Conservation (phyloP, 176 grass and related monocot species). For the Zoysia japonica region DNA sequence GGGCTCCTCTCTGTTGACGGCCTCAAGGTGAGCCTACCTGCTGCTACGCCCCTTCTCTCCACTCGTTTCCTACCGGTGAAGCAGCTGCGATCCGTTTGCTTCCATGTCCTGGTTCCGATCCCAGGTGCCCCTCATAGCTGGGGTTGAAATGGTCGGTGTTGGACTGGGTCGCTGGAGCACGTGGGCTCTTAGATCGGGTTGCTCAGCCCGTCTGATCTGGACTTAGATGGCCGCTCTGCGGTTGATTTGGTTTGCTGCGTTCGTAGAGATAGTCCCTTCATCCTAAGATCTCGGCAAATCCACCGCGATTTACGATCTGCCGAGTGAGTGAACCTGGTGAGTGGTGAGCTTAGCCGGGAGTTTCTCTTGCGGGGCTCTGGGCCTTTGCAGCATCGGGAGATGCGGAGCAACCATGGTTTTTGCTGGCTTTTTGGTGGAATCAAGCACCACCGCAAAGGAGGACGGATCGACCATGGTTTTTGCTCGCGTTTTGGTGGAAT, state of each 20-base stretch:
- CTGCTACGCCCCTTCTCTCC: background rate
- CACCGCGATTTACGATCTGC: background rate
- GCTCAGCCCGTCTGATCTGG: constrained; percentile 26
- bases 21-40: constrained; percentile 60
- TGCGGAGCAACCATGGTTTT: background rate
- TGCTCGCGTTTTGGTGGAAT: background rate
- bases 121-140: background rate
- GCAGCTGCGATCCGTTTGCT: constrained; percentile 21
- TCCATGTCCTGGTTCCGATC: constrained; percentile 4
- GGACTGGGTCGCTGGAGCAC: constrained; percentile 26
- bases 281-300: constrained; percentile 6
- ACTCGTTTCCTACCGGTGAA: background rate
- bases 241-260: background rate
- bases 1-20: constrained; percentile 98
- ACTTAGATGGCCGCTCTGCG: background rate
- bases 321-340: constrained; percentile 6
- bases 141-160: background rate
- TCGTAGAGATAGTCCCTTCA: background rate
- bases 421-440: background rate
- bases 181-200: constrained; percentile 27
- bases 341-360: background rate
- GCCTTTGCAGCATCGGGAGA: background rate
- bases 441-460: background rate
- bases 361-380: background rate
- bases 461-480: background rate